Evolutionary conservation across 2,329 filamentous ascomycete species (phyloP), one percentile per base, ranked within the genome.

Genomic region (Laburnicola sp.): DNA sequence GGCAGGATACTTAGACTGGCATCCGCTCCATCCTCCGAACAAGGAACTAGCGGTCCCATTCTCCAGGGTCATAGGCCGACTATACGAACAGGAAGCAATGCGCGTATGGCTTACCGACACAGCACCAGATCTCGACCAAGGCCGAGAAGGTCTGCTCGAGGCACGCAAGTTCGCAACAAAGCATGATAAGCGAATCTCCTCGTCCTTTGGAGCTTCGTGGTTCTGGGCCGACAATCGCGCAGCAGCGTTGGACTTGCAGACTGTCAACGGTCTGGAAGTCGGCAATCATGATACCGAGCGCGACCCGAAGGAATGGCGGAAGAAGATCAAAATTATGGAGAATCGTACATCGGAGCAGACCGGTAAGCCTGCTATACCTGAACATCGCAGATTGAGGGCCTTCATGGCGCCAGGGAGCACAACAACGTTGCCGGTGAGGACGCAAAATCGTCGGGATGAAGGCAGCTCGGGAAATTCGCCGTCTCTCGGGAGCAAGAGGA

Each of bases 141-240:
- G 84, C n/a, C 59, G 80, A 0, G 60, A 69, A 9, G 75, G 77
- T 2, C 67, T 82, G 1, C 42, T 74, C 0, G 68, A 73, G n/a
- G 80, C 75, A 0, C 76, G 82, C 2, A 57, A 64, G 1, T 84
- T 76, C 59, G 76, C 80, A 1, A 60, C 65, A 0, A 54, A 71
- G 9, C 69, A 75, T 11, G 80, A 86, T 50, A 54, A 70, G 0
- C 79, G 82, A 2, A 81, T 85, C 26, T 61, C 69, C 0, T 55
- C 65, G 9, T 26, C 34, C 4, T 34, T 57, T 6, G 75, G 71
- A 10, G 74, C 76, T 25, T 66, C 70, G 0, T 86, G 82, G 82
- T 83, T 79, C 63, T 84, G 80, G 78, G 81, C 76, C 0, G 82
- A 86, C 45, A 74, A 74, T 22, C 76, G 83, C 1, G 77, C 78